phyloP scores from a whole-genome alignment of 108 stramenopile genomes.

The Seminavis robusta region DNA sequence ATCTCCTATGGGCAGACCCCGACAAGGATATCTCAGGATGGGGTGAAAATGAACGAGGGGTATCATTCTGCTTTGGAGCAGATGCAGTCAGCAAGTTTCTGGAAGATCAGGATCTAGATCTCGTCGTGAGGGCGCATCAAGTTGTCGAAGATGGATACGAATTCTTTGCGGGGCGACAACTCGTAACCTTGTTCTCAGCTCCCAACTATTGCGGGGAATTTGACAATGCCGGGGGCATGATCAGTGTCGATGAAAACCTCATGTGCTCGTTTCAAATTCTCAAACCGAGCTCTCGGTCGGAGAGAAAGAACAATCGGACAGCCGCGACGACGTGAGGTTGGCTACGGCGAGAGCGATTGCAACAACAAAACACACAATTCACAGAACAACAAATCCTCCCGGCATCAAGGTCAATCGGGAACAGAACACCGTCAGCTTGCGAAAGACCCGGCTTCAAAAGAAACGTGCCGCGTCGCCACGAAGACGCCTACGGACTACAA shows the following conservation, averaged over 20 bases:
- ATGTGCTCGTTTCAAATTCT: constrained; percentile 35
- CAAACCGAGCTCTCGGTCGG: constrained; percentile 14
- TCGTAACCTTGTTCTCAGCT: constrained; percentile 78
- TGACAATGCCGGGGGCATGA: constrained; percentile 50
- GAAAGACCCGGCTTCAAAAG: no score
- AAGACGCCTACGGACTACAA: no score
- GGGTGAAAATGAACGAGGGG: constrained; percentile 96
- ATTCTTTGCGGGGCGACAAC: constrained; percentile 75
- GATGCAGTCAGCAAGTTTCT: constrained; percentile 26
- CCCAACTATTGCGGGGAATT: constrained; percentile 57
- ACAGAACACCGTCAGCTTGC: no score
- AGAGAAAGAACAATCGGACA: no score
- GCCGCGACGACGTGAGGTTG: constrained; percentile 23
- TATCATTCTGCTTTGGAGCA: constrained; percentile 88
- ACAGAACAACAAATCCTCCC: no score
- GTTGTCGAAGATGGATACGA: constrained; percentile 97
- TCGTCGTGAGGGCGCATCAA: constrained; percentile 94
- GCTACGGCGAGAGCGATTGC: no score
- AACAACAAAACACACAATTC: no score
- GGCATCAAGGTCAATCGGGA: no score
- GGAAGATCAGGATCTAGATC: constrained; percentile 32
- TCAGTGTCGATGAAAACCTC: constrained; percentile 29
- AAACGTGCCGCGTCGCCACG: no score
- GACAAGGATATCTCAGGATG: constrained; percentile 62
- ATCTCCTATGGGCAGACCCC: constrained; percentile 95